Evolutionary conservation across 768 basidiomycete species (phyloP), one percentile per base, ranked within the genome.

Genomic region (Leucosporidium scottii): DNA sequence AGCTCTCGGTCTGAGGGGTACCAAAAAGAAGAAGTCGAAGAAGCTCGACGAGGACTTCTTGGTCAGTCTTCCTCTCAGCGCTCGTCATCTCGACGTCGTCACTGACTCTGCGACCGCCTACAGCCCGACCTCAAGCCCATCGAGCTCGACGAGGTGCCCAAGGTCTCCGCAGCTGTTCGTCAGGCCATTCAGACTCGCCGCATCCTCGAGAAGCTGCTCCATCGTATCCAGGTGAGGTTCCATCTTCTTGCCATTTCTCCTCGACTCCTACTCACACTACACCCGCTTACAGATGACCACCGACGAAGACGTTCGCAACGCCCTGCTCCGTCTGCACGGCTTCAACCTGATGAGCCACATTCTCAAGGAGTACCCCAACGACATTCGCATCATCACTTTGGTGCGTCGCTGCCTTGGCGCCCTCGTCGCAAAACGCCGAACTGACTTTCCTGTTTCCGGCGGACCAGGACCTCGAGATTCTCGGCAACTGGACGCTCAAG

Each of bases 21-120:
- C 73, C 64, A 93, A 87, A 77, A 93, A 86, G 83, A 93, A 85
- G 83, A 94, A 87, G 77, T 83, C 90, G 59, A 90, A 87, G 83
- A 91, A 94, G 78, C 84, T 96, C 31, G 94, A 93, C 75, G 91
- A 96, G 78, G 93, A 97, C 79, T 96, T 89, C 77, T 84, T 86
- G 81, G 93, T 93, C 75, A 73, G 82, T 74, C 39, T 21, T 36
- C 44, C 9, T 34, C 53, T 49, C 57, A 34, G 39, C 39, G 7
- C 39, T 15, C 15, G 28, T 51, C n/a, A 3, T 31, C 60, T 51
- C 18, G 21, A 21, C 18, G 12, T 9, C 39, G 59, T 31, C 15
- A 15, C 59, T 59, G 44, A 59, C 44, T 56, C 30, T 64, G 25
- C 49, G 56, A 69, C 0, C 39, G 15, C 39, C 39, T 2, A 44